Evolutionary conservation across 2,329 filamentous ascomycete species (phyloP).

Genomic region (Neopestalotiopsis clavispora): DNA sequence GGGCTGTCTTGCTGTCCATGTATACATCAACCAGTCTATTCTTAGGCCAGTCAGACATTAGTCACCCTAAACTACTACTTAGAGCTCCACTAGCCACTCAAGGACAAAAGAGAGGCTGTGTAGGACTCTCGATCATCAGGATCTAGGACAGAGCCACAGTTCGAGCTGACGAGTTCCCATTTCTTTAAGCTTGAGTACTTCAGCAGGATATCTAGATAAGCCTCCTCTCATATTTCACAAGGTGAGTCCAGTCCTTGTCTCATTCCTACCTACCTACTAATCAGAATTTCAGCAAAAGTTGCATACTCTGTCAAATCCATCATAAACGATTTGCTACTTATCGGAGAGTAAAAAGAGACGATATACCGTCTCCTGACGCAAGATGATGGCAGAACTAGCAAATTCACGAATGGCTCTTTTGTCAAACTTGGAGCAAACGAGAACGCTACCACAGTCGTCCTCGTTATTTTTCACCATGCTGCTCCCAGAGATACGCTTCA

Average conservation of each 20-base stretch:
- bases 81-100: not conserved
- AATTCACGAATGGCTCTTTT: not conserved
- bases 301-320: not conserved
- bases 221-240: not conserved
- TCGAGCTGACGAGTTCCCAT: not conserved
- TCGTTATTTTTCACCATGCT: conserved; percentile 3
- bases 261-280: too few relatives aligned
- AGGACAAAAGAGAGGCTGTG: not conserved
- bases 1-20: too few relatives aligned
- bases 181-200: too few relatives aligned
- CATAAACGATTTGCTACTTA: not conserved
- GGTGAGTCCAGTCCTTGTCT: not conserved
- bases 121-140: not conserved
- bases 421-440: not conserved
- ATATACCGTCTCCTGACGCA: too few relatives aligned
- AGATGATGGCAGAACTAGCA: not conserved
- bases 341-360: not conserved
- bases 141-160: not conserved
- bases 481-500: conserved; percentile 1
- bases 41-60: not conserved
- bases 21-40: not conserved
- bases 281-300: not conserved
- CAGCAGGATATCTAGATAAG: too few relatives aligned
- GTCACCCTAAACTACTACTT: not conserved
- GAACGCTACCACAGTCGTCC: not conserved